Conservation (phyloP, 345 rosid genomes). For the Salix purpurea region DNA sequence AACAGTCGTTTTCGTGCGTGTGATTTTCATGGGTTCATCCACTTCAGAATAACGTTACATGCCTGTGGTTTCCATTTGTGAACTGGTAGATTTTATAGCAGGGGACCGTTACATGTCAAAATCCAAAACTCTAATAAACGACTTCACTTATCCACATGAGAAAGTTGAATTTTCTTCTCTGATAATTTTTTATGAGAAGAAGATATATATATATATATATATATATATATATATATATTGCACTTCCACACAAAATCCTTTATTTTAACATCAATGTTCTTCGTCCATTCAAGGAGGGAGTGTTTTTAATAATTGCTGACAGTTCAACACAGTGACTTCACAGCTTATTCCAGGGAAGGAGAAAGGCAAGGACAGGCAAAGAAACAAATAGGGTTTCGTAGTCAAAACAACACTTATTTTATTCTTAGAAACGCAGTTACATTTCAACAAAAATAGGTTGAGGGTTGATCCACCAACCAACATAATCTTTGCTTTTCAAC, state of each 20-base stretch:
- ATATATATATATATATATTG: too few species aligned
- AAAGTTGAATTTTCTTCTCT: not conserved
- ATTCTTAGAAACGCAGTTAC: conserved; percentile 10
- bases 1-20: not conserved
- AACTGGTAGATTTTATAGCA: not conserved
- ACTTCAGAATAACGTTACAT: conserved; percentile 1
- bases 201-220: too few species aligned
- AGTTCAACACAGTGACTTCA: not conserved
- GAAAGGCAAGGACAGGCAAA: not conserved
- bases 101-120: conserved; percentile 3
- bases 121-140: not conserved
- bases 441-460: conserved; percentile 19
- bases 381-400: conserved; percentile 15
- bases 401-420: conserved; percentile 13
- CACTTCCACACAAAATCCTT: not conserved
- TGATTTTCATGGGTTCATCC: conserved; percentile 7
- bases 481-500: conserved; percentile 32
- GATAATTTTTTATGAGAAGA: not conserved
- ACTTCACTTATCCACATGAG: not conserved
- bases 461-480: conserved; percentile 33
- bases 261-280: not conserved
- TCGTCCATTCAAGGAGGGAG: not conserved
- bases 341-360: not conserved
- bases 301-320: not conserved
- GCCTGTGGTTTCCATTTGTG: not conserved